Conservation (phyloP, 805 yeast genomes). For the Cyberlindnera suaveolens region DNA sequence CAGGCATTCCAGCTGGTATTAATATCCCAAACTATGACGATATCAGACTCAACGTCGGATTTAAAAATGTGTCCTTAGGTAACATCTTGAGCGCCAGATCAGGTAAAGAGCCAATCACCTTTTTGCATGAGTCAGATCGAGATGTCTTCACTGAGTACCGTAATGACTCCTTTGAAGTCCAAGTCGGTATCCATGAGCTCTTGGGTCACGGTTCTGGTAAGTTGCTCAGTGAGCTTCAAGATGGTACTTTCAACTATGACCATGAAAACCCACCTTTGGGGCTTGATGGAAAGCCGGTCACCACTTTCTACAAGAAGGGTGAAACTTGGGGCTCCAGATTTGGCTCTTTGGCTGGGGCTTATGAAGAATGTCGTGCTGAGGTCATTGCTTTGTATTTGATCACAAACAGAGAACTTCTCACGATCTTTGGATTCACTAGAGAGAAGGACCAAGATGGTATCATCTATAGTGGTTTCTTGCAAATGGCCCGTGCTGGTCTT, state of each 20-base stretch:
- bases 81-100: slow-evolving; percentile 76
- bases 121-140: slow-evolving; percentile 47
- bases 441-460: slow-evolving; percentile 57
- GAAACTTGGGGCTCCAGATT: slow-evolving; percentile 90
- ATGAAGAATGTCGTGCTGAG: slow-evolving; percentile 92
- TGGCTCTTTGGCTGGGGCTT: slow-evolving; percentile 78
- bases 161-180: slow-evolving; percentile 83
- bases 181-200: slow-evolving; percentile 89
- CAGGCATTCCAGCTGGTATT: slow-evolving; percentile 91
- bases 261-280: slow-evolving; percentile 53
- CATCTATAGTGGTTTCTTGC: slow-evolving; percentile 60
- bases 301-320: slow-evolving; percentile 68
- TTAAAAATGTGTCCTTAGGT: slow-evolving; percentile 86
- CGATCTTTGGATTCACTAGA: slow-evolving; percentile 63
- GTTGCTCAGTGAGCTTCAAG: slow-evolving; percentile 52
- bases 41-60: slow-evolving; percentile 75
- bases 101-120: slow-evolving; percentile 61
- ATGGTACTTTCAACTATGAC: slow-evolving; percentile 70
- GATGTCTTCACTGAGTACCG: slow-evolving; percentile 63
- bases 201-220: slow-evolving; percentile 92
- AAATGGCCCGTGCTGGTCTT: slow-evolving; percentile 86
- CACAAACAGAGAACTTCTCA: slow-evolving; percentile 59
- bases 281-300: slow-evolving; percentile 52
- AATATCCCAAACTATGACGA: slow-evolving; percentile 92
- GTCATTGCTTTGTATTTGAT: slow-evolving; percentile 78